A percentile compares a stretch with the other conserved stretches of the same genome.
Evolutionary conservation across 169 alveolate genomes (phyloP).

Genomic region (Plasmodium knowlesi): DNA sequence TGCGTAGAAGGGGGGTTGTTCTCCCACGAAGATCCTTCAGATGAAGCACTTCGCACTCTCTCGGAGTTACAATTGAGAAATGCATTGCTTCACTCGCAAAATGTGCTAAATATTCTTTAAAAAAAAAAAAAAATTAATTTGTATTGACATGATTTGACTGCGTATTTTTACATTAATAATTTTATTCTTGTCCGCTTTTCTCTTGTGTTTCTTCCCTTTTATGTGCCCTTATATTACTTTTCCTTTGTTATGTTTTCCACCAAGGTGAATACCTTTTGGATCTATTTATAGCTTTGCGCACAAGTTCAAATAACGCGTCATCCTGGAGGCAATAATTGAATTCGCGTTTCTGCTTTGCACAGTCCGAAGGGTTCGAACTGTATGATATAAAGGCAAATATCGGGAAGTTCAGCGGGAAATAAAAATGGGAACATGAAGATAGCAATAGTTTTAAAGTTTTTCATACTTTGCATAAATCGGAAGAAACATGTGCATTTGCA

Average conservation of each 20-base stretch:
- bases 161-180: not conserved
- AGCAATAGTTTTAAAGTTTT: not conserved
- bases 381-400: not conserved
- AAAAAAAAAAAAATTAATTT: not conserved
- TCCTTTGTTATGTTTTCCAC: not conserved
- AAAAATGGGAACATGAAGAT: not conserved
- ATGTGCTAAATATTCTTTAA: not conserved
- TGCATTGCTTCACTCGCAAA: not conserved
- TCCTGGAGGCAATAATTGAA: not conserved
- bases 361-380: not conserved
- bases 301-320: not conserved
- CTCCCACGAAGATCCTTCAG: not conserved
- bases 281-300: not conserved
- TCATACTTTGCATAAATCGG: not conserved
- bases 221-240: not conserved
- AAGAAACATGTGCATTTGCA: not conserved
- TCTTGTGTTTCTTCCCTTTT: not conserved
- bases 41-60: not conserved
- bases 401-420: not conserved
- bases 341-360: not conserved
- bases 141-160: not conserved
- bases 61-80: not conserved
- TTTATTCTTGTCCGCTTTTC: not conserved
- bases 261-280: not conserved
- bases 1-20: not conserved